These are phyloP conservation scores for Macroventuria anomochaeta DNA, from an alignment of 2,329 filamentous ascomycete species.

Conservation along the genomic window DNA sequence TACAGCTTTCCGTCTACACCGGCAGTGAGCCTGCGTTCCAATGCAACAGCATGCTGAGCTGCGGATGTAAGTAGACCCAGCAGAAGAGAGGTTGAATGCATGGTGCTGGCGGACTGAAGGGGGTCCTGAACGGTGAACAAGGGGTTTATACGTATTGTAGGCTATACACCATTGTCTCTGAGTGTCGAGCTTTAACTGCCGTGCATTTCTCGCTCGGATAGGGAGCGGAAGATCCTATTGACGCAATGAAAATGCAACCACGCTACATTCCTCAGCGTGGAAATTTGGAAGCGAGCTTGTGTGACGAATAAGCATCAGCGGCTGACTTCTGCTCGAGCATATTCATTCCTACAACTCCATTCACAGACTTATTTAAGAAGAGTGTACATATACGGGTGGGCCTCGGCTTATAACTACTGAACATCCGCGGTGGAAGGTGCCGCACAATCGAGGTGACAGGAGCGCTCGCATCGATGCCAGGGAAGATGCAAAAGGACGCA, in stretches of 20 bases:
- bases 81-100: constrained; percentile 4
- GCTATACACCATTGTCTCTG: constrained; percentile 7
- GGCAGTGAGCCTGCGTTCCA: constrained; percentile 2
- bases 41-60: neutral
- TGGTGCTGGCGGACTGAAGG: neutral
- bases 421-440: neutral
- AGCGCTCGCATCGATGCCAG: neutral
- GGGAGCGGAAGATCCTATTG: neutral
- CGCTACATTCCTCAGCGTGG: constrained; percentile 21
- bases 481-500: neutral
- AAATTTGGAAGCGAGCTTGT: constrained; percentile 4
- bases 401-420: neutral
- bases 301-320: constrained; percentile 5
- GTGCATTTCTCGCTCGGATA: constrained; percentile 6
- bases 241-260: constrained; percentile 13
- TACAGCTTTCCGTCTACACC: neutral
- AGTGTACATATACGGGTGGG: constrained; percentile 8
- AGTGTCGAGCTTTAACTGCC: neutral
- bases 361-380: constrained; percentile 12
- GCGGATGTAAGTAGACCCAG: neutral
- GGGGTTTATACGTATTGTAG: neutral
- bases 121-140: neutral
- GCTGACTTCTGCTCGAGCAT: constrained; percentile 2
- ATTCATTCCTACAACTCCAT: constrained; percentile 15
- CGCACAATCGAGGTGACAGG: neutral